Base-by-base conservation (phyloP, 2,329 filamentous ascomycete genomes). In the Penicillium sp. region DNA sequence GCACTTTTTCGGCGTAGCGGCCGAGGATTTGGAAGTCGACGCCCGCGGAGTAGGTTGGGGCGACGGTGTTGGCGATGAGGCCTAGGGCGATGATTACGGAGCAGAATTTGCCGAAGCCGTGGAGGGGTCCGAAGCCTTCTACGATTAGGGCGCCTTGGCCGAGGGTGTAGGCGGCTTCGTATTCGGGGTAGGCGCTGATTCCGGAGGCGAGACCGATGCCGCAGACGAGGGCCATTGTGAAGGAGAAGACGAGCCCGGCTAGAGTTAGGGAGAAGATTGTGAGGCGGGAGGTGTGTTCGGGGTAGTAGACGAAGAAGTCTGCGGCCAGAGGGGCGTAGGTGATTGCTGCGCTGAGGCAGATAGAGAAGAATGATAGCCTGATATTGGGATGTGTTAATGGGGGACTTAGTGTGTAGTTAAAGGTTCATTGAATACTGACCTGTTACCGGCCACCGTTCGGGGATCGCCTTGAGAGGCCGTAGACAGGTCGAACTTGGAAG, bases 11-110 rank as follows among this genome's bases (percentile, higher is more conserved):
- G 24, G 84, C 82, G 66, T 84, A 85, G 13, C 84, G 80, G 2
- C 86, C 87, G 4, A 91, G 81, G 47, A 89, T 85, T 71, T 91
- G 88, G 67, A 88, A 89, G 65, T 89, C 87, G n/a, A 91, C 83
- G 0, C 87, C 86, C 7, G 86, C 82, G 13, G 85, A 85, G 75
- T 91, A 90, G 1, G 85, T 87, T 0, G 87, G 85, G 1, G 88
- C 83, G 5, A 90, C 84, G 65, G 87, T 86, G 73, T 91, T 91
- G 33, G 86, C 83, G 37, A 90, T 84, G 1, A 90, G 78, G 3
- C 88, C 87, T 2, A 91, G 78, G 0, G 88, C 87, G 3, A 89
- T 80, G 6, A 91, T 69, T 2, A 89, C 87, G 19, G 86, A 84
- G 71, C 87, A 89, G 77, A 91, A 89, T 61, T 86, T 86, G 59